Base-by-base conservation (phyloP, 208 protist species). In the Wallacemonas sp. region DNA sequence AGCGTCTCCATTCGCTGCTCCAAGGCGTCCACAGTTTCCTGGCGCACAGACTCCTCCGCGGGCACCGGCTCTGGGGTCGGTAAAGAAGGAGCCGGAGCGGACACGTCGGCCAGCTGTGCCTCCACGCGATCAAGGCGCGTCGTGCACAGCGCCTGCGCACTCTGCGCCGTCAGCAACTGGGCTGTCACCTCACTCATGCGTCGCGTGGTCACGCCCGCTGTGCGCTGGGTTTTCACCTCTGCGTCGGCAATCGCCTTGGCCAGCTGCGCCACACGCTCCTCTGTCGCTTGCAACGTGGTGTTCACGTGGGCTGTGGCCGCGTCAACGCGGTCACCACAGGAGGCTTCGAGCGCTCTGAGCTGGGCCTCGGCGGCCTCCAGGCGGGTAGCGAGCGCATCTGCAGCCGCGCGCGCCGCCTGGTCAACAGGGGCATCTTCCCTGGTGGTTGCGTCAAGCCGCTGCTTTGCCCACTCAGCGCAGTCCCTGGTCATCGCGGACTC, bases 1-100 rank as follows among this genome's bases (percentile, higher is more conserved):
- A 42, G n/a, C 11, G 52, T 59, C 52, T 59, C 52, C 20, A 59
- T 4, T 3, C 52, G 52, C 52, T 59, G 52, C 12, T 8, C 32
- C 26, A 59, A 33, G 31, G 52, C 32, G 39, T 59, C 52, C 5
- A 59, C 26, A 4, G 39, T 14, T 42, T 59, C 52, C 29, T 55
- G 48, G 18, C 48, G 25, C 23, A 31, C 48, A 7, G 11, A 7
- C 26, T 55, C 48, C 7, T n/a, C n/a, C n/a, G n/a, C n/a, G n/a
- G n/a, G n/a, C n/a, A n/a, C n/a, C n/a, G n/a, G n/a, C n/a, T n/a
- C n/a, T n/a, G n/a, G n/a, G n/a, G n/a, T n/a, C n/a, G n/a, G n/a
- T n/a, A n/a, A n/a, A n/a, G n/a, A n/a, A n/a, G n/a, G n/a, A n/a
- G n/a, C n/a, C 28, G 39, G 12, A 14, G n/a, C 26, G 11, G 39